A percentile compares a stretch with the other conserved stretches of the same genome.
Evolutionary conservation across 495 filamentous ascomycete species (phyloP).

Genomic region (Hypoxylon cercidicola): DNA sequence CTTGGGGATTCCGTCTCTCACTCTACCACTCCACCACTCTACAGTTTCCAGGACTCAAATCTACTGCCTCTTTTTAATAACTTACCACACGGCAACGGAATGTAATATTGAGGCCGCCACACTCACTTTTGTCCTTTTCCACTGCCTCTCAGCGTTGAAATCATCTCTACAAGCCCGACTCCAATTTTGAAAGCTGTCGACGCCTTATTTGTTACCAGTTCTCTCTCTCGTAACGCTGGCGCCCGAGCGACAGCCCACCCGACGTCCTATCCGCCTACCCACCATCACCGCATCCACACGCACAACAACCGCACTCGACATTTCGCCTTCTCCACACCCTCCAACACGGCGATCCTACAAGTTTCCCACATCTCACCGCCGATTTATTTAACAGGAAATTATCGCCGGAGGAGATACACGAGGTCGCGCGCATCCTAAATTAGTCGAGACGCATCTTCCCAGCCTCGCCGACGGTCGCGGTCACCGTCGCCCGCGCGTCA

Average conservation of each 20-base stretch:
- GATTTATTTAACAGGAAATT: constrained; percentile 10
- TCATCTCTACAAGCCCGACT: constrained; percentile 11
- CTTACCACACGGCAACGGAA: constrained; percentile 25
- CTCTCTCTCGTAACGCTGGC: constrained; percentile 17
- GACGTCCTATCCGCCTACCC: background rate
- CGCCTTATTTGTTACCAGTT: constrained; percentile 28
- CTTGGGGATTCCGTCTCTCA: background rate
- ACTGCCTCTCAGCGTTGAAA: constrained; percentile 23
- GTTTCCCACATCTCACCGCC: constrained; percentile 21
- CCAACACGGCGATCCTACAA: constrained; percentile 16
- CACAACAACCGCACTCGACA: constrained; percentile 13
- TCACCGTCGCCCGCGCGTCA: constrained; percentile 45
- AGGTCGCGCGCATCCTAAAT: constrained; percentile 21
- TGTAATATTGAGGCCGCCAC: constrained; percentile 33
- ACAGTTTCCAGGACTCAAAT: background rate
- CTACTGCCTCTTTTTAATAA: constrained; percentile 22
- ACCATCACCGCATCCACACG: constrained; percentile 21
- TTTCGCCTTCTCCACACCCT: constrained; percentile 8
- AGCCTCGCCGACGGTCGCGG: constrained; percentile 35
- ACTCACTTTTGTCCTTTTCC: constrained; percentile 18
- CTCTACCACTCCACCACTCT: background rate
- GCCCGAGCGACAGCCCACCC: too few species aligned
- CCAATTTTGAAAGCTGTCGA: constrained; percentile 25
- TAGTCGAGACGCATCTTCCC: constrained; percentile 18
- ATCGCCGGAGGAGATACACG: constrained; percentile 11